A percentile compares a stretch with the other conserved stretches of the same genome.
Evolutionary conservation across 2,329 filamentous ascomycete genomes (phyloP).

Genomic region (Akanthomyces muscarius): DNA sequence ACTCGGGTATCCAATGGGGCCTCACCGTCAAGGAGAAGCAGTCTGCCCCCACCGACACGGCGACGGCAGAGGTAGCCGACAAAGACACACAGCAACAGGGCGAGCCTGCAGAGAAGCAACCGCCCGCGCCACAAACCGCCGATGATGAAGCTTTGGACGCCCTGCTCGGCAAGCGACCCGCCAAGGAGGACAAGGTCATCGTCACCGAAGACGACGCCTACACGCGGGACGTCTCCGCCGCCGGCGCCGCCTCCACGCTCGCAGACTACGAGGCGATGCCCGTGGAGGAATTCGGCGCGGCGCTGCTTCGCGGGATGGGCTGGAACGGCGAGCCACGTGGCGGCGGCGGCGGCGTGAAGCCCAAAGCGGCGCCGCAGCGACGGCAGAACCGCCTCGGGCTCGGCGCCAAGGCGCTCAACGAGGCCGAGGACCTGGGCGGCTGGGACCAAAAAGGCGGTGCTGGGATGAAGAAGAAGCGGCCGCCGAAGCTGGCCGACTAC

Average conservation of each 20-base stretch:
- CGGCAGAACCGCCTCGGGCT: conserved; percentile 75
- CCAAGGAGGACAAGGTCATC: conserved; percentile 50
- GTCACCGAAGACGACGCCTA: conserved; percentile 64
- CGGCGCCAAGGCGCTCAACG: conserved; percentile 77
- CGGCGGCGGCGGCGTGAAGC: conserved; percentile 34
- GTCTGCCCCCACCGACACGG: conserved; percentile 15
- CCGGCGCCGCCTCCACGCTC: conserved; percentile 71
- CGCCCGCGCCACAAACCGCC: conserved; percentile 22
- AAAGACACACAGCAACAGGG: conserved; percentile 6
- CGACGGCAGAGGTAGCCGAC: conserved; percentile 2
- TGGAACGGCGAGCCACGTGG: conserved; percentile 68
- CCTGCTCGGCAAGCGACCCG: conserved; percentile 52
- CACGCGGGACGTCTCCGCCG: conserved; percentile 62
- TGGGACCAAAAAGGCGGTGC: conserved; percentile 68
- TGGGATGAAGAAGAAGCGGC: conserved; percentile 25
- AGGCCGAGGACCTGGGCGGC: conserved; percentile 67
- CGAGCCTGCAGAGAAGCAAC: not conserved
- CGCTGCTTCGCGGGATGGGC: conserved; percentile 87
- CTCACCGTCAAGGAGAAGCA: conserved; percentile 43
- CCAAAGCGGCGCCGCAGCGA: conserved; percentile 61
- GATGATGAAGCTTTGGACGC: conserved; percentile 62
- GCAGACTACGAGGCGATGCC: conserved; percentile 86
- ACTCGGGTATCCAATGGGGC: conserved; percentile 54
- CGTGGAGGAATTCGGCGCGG: conserved; percentile 91
- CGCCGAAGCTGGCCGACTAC: conserved; percentile 49